These are phyloP conservation scores for Apiotrichum gracile DNA, from an alignment of 1,284 basidiomycete genomes.

Conservation along the genomic window DNA sequence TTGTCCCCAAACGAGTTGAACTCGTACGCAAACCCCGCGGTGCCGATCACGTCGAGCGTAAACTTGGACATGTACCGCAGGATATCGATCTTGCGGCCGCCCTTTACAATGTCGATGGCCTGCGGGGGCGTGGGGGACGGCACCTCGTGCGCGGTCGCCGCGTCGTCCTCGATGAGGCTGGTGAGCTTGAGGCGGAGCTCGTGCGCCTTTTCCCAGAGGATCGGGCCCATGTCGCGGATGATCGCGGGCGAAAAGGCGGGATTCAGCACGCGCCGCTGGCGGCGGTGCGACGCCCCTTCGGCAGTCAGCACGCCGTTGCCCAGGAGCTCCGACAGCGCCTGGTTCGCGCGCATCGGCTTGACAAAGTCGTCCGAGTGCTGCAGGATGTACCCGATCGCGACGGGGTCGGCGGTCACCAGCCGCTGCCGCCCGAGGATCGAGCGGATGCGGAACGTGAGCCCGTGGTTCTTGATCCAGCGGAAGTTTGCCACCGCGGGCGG, in stretches of 20 bases:
- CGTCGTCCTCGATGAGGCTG: conserved; percentile 1
- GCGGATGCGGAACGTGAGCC: conserved; percentile 20
- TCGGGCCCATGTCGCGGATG: conserved; percentile 50
- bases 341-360: conserved; percentile 55
- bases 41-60: conserved; percentile 62
- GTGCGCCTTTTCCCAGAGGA: conserved; percentile 59
- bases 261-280: conserved; percentile 51
- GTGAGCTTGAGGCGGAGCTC: conserved; percentile 47
- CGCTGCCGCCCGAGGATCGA: conserved; percentile 31
- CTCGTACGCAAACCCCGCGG: conserved; percentile 59
- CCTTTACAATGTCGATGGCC: conserved; percentile 49
- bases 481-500: conserved; percentile 12
- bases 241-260: conserved; percentile 44
- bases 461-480: conserved; percentile 23
- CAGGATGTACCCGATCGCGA: conserved; percentile 58
- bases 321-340: neutral
- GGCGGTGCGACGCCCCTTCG: conserved; percentile 52
- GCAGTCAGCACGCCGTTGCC: conserved; percentile 33
- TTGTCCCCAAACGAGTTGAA: conserved; percentile 42
- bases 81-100: conserved; percentile 49
- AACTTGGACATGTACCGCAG: conserved; percentile 57
- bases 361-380: conserved; percentile 58
- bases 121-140: conserved; percentile 11
- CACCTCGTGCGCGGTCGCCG: neutral
- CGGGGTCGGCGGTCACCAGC: conserved; percentile 57